These are phyloP conservation scores for Albophoma yamanashiensis DNA, from an alignment of 2,329 filamentous ascomycete species.

Conservation along the genomic window DNA sequence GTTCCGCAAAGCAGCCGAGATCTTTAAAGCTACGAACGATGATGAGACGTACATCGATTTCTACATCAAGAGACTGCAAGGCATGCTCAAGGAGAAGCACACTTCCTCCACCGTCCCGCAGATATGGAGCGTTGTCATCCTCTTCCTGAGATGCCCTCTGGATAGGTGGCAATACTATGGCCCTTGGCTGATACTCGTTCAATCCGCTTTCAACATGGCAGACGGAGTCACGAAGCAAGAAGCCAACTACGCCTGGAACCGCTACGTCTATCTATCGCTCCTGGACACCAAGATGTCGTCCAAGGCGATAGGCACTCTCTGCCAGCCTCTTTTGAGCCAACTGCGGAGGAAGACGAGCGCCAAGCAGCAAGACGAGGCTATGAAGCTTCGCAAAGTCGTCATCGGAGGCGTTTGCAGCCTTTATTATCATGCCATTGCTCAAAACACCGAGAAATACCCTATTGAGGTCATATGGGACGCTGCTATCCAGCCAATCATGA, in stretches of 20 bases:
- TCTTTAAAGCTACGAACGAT: conserved; percentile 39
- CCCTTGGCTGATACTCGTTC: conserved; percentile 68
- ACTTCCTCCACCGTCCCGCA: conserved; percentile 56
- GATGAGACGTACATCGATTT: conserved; percentile 59
- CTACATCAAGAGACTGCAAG: conserved; percentile 54
- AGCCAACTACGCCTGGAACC: conserved; percentile 78
- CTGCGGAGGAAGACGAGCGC: conserved; percentile 52
- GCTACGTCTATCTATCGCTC: conserved; percentile 65
- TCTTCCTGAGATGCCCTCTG: conserved; percentile 59
- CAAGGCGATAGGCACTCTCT: conserved; percentile 33
- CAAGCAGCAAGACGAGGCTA: conserved; percentile 41
- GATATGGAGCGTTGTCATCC: conserved; percentile 76
- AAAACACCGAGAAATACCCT: conserved; percentile 52
- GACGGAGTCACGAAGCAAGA: conserved; percentile 62
- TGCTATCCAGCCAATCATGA: conserved; percentile 56
- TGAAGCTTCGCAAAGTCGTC: conserved; percentile 39
- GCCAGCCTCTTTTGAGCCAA: conserved; percentile 58
- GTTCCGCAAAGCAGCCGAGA: conserved; percentile 53
- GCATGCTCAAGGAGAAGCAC: conserved; percentile 54
- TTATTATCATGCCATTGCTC: conserved; percentile 73
- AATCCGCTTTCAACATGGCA: conserved; percentile 72
- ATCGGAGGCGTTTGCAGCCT: conserved; percentile 69
- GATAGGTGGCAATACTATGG: conserved; percentile 64
- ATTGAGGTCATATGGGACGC: conserved; percentile 71
- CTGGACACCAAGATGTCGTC: conserved; percentile 47